phyloP scores from a whole-genome alignment of 73 alveolate genomes.

The Tetrahymena elliotti region DNA sequence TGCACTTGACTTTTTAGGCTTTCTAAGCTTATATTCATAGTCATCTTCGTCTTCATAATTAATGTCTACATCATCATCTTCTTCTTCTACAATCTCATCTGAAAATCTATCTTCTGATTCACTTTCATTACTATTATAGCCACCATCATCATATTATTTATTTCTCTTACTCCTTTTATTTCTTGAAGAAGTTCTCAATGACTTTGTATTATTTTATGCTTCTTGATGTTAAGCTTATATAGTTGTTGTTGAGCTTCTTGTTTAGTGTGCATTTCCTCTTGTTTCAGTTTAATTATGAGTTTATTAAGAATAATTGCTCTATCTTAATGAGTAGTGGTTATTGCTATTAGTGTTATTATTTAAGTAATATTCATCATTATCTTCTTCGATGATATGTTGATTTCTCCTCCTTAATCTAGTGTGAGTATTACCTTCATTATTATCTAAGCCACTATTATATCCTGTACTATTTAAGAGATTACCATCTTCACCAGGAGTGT shows the following conservation, averaged over 20 bases:
- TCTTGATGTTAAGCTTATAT: background rate
- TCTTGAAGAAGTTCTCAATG: background rate
- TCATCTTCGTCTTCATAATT: background rate
- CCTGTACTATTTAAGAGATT: background rate
- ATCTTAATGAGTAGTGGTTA: background rate
- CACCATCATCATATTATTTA: background rate
- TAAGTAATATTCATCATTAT: background rate
- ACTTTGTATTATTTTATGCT: background rate
- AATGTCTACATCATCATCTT: background rate
- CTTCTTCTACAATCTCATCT: background rate
- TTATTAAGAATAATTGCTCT: background rate
- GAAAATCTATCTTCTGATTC: background rate
- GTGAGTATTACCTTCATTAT: background rate
- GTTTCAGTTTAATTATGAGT: background rate
- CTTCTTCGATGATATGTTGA: background rate
- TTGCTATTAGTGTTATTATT: background rate
- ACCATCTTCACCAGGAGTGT: background rate
- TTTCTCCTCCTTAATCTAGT: background rate
- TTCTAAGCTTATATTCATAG: background rate
- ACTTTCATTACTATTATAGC: background rate
- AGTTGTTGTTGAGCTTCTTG: background rate
- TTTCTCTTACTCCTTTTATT: background rate
- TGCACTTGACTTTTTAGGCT: background rate
- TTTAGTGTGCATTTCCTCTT: background rate
- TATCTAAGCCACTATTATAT: background rate